Evolutionary conservation across 768 basidiomycete species (phyloP), one percentile per base, ranked within the genome.

Genomic region (Boletus subparvulus): DNA sequence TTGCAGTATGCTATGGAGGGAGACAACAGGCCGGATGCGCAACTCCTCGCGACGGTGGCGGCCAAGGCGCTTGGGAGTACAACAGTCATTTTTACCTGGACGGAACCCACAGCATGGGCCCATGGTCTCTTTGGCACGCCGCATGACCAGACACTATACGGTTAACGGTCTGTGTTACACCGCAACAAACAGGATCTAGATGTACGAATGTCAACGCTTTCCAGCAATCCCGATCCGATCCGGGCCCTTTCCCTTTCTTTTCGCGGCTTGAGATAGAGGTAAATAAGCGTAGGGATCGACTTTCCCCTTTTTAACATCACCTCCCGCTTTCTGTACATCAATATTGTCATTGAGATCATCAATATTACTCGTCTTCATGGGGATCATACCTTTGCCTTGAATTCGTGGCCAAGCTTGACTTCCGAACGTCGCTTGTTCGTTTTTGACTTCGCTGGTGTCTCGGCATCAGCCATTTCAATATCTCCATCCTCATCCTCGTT

Each of bases 261-360:
- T 92, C 39, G 89, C 84, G 47, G 92, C 91, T 69, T 94, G 88
- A 21, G 85, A 83, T 51, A 99, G 76, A 8, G 92, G 77, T 35
- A 99, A 70, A 71, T 98, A 99, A 17, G 92, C 93, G 69, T 93
- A 98, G 5, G 97, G 97, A 69, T 97, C 94, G 51, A 92, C 72
- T 16, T 88, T 88, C 41, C 84, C 83, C 69, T 84, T 90, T 74
- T 93, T 95, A 70, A 97, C 78, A 69, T 98, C 97, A 9, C 97
- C 97, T 33, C 91, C 92, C 24, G 95, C 97, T 77, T 86, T 91
- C 96, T 98, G 72, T 51, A 60, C 41, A 50, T 17, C 42, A 28
- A 37, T 40, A 21, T 40, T 52, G n/a, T 6, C 32, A 52, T 45
- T 62, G 46, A 52, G 65, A 50, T 14, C 30, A 43, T 10, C 10